Conservation (phyloP, 768 basidiomycete species). For the Thelephora aurantiotincta region DNA sequence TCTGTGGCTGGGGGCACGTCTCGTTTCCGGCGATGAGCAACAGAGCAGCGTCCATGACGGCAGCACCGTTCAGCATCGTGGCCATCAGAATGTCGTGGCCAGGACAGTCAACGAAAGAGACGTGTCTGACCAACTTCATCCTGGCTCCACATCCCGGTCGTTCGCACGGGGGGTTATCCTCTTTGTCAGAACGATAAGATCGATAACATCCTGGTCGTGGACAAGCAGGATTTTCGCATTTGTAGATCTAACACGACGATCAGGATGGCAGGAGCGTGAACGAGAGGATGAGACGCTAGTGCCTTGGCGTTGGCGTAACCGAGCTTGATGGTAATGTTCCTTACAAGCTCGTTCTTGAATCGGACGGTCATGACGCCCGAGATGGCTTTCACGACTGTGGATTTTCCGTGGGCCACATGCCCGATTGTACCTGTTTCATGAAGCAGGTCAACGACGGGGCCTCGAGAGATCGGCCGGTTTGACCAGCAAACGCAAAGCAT, state of each 20-base stretch:
- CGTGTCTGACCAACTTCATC: conserved; percentile 90
- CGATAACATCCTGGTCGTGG: conserved; percentile 90
- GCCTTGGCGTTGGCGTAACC: conserved; percentile 99
- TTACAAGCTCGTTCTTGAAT: conserved; percentile 97
- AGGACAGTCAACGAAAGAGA: conserved; percentile 96
- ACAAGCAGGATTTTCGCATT: conserved; percentile 89
- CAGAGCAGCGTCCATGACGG: conserved; percentile 98
- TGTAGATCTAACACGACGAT: conserved; percentile 65
- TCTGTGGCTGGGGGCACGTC: conserved; percentile 97
- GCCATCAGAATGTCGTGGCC: conserved; percentile 99
- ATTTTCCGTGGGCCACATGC: conserved; percentile 97
- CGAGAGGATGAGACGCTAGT: conserved; percentile 11
- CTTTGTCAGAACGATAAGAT: conserved; percentile 89
- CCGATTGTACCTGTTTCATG: conserved; percentile 74
- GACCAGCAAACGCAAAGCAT: conserved; percentile 2
- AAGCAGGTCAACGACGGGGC: too few relatives aligned
- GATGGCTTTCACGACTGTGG: conserved; percentile 95
- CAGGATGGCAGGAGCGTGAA: not conserved
- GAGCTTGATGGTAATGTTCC: conserved; percentile 98
- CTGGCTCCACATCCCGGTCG: conserved; percentile 79
- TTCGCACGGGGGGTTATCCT: conserved; percentile 88
- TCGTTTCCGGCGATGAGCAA: conserved; percentile 96
- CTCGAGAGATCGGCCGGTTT: not conserved
- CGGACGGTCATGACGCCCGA: conserved; percentile 97
- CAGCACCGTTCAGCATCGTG: conserved; percentile 99